A percentile compares a stretch with the other conserved stretches of the same genome.
phyloP scores from a whole-genome alignment of 2,329 filamentous ascomycete genomes.

The Rutstroemia sp. region DNA sequence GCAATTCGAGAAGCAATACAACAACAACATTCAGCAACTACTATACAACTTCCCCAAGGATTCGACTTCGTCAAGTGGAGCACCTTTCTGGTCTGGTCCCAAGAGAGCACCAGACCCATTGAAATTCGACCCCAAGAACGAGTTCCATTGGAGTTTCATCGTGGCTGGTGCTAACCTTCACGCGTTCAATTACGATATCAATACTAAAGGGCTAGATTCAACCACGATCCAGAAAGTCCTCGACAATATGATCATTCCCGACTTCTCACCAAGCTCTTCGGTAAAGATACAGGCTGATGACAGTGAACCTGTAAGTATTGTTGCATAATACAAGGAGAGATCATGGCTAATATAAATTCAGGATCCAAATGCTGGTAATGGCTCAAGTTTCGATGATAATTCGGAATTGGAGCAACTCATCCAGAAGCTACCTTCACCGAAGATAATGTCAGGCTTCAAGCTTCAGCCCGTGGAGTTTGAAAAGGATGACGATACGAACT shows the following conservation, averaged over 20 bases:
- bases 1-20: constrained; percentile 93
- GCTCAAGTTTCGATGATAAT: constrained; percentile 57
- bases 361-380: constrained; percentile 66
- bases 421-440: constrained; percentile 67
- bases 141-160: constrained; percentile 82
- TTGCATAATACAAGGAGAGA: no score
- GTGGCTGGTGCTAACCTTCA: constrained; percentile 86
- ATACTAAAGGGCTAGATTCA: constrained; percentile 66
- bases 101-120: constrained; percentile 92
- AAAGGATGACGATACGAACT: constrained; percentile 96
- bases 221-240: constrained; percentile 71
- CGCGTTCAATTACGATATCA: constrained; percentile 97
- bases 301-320: constrained; percentile 65
- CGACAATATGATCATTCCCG: constrained; percentile 89
- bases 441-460: constrained; percentile 79
- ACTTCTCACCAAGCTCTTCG: constrained; percentile 81
- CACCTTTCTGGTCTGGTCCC: constrained; percentile 95
- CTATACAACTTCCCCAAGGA: constrained; percentile 98
- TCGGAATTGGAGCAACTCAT: constrained; percentile 69
- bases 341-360: constrained; percentile 20
- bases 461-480: constrained; percentile 91
- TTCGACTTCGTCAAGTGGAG: constrained; percentile 76
- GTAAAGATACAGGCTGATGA: constrained; percentile 98
- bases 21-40: constrained; percentile 92
- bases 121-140: constrained; percentile 78